phyloP scores from a whole-genome alignment of 78 protist species.

The Pigoraptor vietnamica region DNA sequence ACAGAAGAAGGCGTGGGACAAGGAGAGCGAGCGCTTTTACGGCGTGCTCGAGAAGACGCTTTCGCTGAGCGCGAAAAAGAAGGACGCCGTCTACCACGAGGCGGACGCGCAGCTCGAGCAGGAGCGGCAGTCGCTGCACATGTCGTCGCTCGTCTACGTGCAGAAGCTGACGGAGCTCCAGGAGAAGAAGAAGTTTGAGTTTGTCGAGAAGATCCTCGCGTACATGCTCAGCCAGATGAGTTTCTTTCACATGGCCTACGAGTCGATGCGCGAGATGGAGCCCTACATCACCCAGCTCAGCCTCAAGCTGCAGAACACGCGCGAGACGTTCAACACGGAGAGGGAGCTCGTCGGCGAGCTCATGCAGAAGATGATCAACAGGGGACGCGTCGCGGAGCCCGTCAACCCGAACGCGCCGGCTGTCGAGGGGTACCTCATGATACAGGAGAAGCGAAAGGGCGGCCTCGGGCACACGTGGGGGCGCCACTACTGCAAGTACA shows the following conservation, averaged over 20 bases:
- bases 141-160: neutral
- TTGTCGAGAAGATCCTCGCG: neutral
- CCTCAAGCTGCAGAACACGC: neutral
- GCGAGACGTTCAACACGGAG: neutral
- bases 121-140: neutral
- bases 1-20: too few species aligned
- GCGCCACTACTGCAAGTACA: neutral
- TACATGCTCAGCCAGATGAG: neutral
- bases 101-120: neutral
- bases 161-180: neutral
- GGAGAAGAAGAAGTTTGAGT: neutral
- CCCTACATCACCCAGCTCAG: neutral
- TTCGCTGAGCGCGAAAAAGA: neutral
- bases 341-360: neutral
- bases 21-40: neutral
- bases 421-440: neutral
- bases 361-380: neutral
- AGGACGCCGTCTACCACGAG: neutral
- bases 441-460: neutral
- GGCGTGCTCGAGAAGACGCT: neutral
- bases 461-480: neutral
- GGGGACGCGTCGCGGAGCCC: neutral
- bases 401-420: neutral
- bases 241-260: neutral
- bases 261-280: neutral